Evolutionary conservation across 768 basidiomycete species (phyloP).

Genomic region (Scleroderma citrinum): DNA sequence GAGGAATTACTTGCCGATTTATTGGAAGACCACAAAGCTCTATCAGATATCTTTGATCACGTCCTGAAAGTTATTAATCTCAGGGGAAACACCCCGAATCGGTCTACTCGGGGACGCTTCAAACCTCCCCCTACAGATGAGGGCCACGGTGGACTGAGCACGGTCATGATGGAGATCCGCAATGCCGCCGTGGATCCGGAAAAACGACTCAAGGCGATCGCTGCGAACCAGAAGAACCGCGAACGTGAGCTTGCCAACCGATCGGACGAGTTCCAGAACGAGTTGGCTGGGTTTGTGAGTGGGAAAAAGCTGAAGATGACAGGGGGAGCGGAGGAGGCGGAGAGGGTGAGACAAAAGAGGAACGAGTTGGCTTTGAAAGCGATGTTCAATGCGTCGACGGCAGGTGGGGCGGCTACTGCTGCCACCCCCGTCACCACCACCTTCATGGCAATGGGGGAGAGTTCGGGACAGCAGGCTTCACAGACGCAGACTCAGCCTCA

Average conservation of each 20-base stretch:
- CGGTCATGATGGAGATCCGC: conserved; percentile 88
- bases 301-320: conserved; percentile 92
- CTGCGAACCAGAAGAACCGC: conserved; percentile 74
- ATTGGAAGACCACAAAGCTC: conserved; percentile 89
- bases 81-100: conserved; percentile 42
- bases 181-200: conserved; percentile 79
- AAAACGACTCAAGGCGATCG: conserved; percentile 86
- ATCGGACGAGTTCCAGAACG: conserved; percentile 80
- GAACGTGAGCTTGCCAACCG: conserved; percentile 67
- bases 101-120: conserved; percentile 43
- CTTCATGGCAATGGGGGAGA: not conserved
- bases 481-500: not conserved
- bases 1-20: conserved; percentile 87
- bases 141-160: conserved; percentile 58
- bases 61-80: conserved; percentile 84
- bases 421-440: not conserved
- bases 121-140: conserved; percentile 62
- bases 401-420: conserved; percentile 3
- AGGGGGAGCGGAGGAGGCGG: conserved; percentile 87
- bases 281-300: conserved; percentile 80
- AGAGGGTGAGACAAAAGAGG: conserved; percentile 79
- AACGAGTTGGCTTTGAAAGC: conserved; percentile 84
- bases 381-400: conserved; percentile 55
- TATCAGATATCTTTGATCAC: conserved; percentile 79
- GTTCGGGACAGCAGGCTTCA: too few relatives aligned